Evolutionary conservation across 164 flowering plant species (phyloP).

Genomic region (Amborella trichopoda): DNA sequence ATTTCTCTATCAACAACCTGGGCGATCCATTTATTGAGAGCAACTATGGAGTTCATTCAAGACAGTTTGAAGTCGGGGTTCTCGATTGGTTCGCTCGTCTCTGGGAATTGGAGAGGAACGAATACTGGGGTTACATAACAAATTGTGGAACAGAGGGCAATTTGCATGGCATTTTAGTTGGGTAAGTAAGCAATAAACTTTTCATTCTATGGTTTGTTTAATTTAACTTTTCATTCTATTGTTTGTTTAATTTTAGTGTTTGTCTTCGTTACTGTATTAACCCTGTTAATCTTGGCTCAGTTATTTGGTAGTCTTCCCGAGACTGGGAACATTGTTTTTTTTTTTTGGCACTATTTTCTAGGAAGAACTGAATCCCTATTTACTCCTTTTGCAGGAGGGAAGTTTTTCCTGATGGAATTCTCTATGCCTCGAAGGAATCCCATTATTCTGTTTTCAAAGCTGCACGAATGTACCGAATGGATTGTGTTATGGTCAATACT

Average conservation of each 20-base stretch:
- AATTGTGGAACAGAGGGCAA: constrained; percentile 99
- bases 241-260: no score
- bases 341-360: no score
- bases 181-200: no score
- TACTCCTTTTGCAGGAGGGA: constrained; percentile 85
- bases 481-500: constrained; percentile 59
- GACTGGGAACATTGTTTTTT: no score
- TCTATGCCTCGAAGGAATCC: constrained; percentile 74
- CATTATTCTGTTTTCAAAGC: constrained; percentile 95
- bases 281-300: no score
- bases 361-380: no score
- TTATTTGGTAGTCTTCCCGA: no score
- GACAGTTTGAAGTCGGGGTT: constrained; percentile 98
- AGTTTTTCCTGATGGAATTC: constrained; percentile 82
- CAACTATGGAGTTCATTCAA: constrained; percentile 96
- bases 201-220: no score
- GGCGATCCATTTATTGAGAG: constrained; percentile 99
- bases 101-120: constrained; percentile 86
- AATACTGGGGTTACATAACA: constrained; percentile 99
- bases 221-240: no score
- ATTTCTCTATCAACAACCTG: constrained; percentile 91
- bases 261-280: no score
- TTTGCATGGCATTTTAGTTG: constrained; percentile 93
- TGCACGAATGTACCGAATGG: constrained; percentile 95
- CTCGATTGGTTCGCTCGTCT: constrained; percentile 98